These are phyloP conservation scores for Discostella stelligeroides DNA, from an alignment of 108 stramenopile genomes.

Conservation along the genomic window DNA sequence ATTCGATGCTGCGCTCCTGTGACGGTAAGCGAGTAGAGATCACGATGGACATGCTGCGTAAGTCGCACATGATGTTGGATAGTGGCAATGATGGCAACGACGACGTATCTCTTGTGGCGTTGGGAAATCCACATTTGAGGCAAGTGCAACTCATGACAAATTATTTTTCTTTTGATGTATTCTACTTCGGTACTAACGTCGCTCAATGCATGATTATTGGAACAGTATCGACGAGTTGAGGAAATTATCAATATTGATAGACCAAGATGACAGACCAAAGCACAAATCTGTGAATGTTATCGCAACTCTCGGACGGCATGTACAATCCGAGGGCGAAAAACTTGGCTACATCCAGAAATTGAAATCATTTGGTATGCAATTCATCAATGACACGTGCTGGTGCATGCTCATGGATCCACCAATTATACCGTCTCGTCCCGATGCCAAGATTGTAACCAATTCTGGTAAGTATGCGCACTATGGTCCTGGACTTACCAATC, in stretches of 20 bases:
- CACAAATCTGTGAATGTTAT: conserved; percentile 58
- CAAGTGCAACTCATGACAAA: neutral
- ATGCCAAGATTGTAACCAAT: conserved; percentile 72
- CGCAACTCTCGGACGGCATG: conserved; percentile 49
- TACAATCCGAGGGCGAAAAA: conserved; percentile 43
- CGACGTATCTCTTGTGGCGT: conserved; percentile 62
- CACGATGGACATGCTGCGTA: conserved; percentile 26
- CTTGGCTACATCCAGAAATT: conserved; percentile 43
- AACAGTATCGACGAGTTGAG: conserved; percentile 61
- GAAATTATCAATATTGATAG: conserved; percentile 46
- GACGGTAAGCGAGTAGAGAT: conserved; percentile 20
- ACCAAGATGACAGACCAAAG: conserved; percentile 41
- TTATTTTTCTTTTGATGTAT: neutral
- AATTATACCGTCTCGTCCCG: conserved; percentile 61
- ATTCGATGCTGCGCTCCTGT: conserved; percentile 24
- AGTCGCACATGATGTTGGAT: conserved; percentile 39
- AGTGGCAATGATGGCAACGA: conserved; percentile 19
- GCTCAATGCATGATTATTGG: no score
- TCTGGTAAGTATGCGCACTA: conserved; percentile 86
- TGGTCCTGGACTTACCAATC: conserved; percentile 74
- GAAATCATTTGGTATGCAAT: conserved; percentile 63
- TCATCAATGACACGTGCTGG: conserved; percentile 91
- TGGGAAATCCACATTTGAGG: conserved; percentile 82
- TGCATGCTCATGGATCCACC: conserved; percentile 88
- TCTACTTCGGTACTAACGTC: no score